A percentile compares a stretch with the other conserved stretches of the same genome.
These are phyloP conservation scores for Cytospora schulzeri DNA, from an alignment of 2,329 filamentous ascomycete genomes.

Conservation along the genomic window DNA sequence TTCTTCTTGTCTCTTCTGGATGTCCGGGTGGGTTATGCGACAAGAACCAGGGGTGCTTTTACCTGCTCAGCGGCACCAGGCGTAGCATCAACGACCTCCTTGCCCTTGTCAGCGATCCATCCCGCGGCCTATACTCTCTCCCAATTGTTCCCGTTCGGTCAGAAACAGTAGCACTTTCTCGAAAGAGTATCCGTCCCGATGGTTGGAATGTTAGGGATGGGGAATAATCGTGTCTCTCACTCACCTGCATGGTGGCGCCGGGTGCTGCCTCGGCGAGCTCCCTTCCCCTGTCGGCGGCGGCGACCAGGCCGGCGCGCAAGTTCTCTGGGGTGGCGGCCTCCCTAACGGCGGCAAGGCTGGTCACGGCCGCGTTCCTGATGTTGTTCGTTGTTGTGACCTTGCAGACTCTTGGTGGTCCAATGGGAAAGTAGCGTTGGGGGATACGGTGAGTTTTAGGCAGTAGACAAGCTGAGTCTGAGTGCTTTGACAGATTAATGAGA, in stretches of 20 bases:
- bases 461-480: background rate
- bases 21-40: background rate
- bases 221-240: no score
- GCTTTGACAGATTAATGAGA: background rate
- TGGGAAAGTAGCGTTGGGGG: background rate
- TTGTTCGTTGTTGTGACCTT: background rate
- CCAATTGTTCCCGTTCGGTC: background rate
- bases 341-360: background rate
- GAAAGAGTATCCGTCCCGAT: background rate
- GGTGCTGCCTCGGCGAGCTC: slow-evolving; percentile 10
- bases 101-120: background rate
- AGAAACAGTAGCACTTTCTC: background rate
- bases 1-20: background rate
- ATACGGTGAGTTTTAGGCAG: background rate
- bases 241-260: background rate
- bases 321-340: background rate
- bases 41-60: background rate
- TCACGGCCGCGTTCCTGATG: background rate
- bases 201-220: background rate
- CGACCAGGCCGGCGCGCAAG: background rate
- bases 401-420: background rate
- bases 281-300: background rate
- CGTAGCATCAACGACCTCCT: background rate
- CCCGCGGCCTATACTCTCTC: background rate
- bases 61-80: background rate